Conservation (phyloP, 805 yeast species). For the Pichia ethanolica region DNA sequence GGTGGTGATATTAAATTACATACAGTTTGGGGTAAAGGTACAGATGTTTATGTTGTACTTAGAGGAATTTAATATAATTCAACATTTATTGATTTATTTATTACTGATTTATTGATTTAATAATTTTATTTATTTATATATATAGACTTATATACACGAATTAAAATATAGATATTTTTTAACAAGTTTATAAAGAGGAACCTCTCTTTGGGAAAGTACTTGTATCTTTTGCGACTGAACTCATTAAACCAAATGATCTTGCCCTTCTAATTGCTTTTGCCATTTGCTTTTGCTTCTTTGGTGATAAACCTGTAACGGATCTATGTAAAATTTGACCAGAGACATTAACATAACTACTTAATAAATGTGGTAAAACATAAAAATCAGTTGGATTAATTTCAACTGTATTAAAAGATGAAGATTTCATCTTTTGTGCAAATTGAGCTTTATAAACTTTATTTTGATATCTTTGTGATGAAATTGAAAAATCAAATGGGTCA, state of each 20-base stretch:
- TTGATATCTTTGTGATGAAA: constrained; percentile 48
- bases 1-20: constrained; percentile 65
- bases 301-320: constrained; percentile 58
- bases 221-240: constrained; percentile 62
- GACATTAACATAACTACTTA: constrained; percentile 57
- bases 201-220: constrained; percentile 31
- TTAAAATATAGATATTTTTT: background rate
- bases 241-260: constrained; percentile 70
- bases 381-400: constrained; percentile 63
- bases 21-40: constrained; percentile 70
- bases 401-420: constrained; percentile 25
- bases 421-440: constrained; percentile 21
- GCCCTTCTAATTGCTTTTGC: constrained; percentile 76
- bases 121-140: background rate
- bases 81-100: background rate
- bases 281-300: constrained; percentile 60
- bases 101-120: background rate
- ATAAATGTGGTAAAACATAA: constrained; percentile 62
- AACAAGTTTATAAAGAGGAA: constrained; percentile 13
- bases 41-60: constrained; percentile 60
- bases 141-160: constrained; percentile 6
- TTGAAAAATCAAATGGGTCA: constrained; percentile 76
- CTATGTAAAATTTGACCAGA: constrained; percentile 76
- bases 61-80: constrained; percentile 24
- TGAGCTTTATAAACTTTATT: constrained; percentile 23